Evolutionary conservation across 257 asterid genomes (phyloP), one percentile per base, ranked within the genome.

Genomic region (Echium plantagineum): DNA sequence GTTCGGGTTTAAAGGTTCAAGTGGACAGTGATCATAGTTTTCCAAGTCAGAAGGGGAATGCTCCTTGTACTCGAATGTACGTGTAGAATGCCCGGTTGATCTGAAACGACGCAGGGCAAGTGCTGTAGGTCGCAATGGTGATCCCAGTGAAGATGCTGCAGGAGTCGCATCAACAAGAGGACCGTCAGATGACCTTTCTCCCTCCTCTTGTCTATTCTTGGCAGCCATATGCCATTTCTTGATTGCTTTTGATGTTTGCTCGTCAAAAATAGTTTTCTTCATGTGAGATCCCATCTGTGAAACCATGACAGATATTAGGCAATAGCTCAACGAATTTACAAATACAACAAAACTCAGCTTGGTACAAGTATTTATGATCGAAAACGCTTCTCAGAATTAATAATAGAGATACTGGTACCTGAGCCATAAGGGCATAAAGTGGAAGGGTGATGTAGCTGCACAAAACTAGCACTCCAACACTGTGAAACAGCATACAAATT

Each of bases 381-480:
- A 28, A 0, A 35, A 35, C 1, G 12, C 46, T 4, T 35, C 46
- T 5, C 12, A 35, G 1, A 8, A 35, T 2, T 35, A 9, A 7
- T 0, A 6, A 8, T 1, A 35, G 9, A 35, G 46, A 28, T 28
- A 28, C 7, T 6, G 1, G 28, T 75, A 89, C 97, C 95, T 87
- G 98, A 54, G 91, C 81, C 58, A 90, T 73, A 6, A 90, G 83
- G 71, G 95, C 86, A 72, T 90, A 90, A 5, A 85, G 87, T 6
- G 96, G 98, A 64, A 87, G 96, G 2, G 95, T 90, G 61, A 79
- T 90, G 69, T 90, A 90, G 79, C 96, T 90, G 87, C 96, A 87
- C 38, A 90, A 57, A 75, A 76, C 75, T 58, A 87, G 74, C 53
- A 80, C 86, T 59, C 70, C 80, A 9, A 87, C 77, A 80, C 96